These are phyloP conservation scores for Colletotrichum lupini DNA, from an alignment of 2,329 filamentous ascomycete species.

Conservation along the genomic window DNA sequence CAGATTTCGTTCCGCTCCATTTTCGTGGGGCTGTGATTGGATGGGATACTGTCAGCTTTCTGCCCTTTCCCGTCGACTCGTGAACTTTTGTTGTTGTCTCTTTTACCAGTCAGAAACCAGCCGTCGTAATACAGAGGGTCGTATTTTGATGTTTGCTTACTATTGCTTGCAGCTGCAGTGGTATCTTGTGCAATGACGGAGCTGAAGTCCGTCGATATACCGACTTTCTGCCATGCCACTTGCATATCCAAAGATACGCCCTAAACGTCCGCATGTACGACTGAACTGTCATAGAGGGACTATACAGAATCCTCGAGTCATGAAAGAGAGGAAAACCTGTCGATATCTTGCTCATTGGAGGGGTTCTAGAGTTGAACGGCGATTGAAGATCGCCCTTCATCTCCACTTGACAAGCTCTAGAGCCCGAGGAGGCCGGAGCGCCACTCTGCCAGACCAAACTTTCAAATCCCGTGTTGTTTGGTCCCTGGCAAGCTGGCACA, in stretches of 20 bases:
- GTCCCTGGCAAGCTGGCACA: background rate
- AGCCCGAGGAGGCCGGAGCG: background rate
- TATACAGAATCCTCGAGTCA: background rate
- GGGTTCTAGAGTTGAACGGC: background rate
- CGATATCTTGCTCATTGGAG: background rate
- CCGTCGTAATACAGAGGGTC: background rate
- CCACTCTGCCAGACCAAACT: background rate
- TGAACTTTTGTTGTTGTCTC: background rate
- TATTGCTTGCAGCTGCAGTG: background rate
- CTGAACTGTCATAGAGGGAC: background rate
- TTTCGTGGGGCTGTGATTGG: slow-evolving; percentile 26
- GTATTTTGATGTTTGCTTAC: background rate
- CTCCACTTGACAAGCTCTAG: slow-evolving; percentile 7
- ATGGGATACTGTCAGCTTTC: background rate
- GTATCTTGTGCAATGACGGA: background rate
- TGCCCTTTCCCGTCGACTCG: background rate
- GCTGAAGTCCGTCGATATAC: background rate
- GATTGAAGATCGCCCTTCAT: background rate
- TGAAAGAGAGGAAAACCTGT: background rate
- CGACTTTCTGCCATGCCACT: background rate
- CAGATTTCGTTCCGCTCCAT: slow-evolving; percentile 9
- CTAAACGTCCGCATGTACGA: background rate
- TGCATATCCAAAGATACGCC: background rate
- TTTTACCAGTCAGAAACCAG: background rate
- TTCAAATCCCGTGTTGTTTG: slow-evolving; percentile 22